Evolutionary conservation across 805 yeast genomes (phyloP).

Genomic region (Hanseniaspora occidentalis): DNA sequence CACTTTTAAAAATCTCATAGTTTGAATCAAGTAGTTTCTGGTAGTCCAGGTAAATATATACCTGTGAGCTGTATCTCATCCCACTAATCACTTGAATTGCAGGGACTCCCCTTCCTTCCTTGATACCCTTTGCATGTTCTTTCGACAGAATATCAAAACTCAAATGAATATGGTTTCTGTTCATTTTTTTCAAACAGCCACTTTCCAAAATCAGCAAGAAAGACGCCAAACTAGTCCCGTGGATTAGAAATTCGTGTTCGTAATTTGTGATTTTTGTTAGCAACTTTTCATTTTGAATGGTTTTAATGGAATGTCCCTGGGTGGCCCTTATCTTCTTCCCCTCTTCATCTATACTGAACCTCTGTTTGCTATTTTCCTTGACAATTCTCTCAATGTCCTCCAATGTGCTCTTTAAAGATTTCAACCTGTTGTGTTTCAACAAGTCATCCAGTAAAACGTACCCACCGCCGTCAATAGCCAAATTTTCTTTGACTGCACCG

Average conservation of each 20-base stretch:
- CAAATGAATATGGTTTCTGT: conserved; percentile 76
- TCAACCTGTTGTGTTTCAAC: conserved; percentile 44
- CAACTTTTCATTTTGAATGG: conserved; percentile 31
- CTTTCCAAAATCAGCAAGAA: conserved; percentile 34
- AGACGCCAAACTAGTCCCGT: conserved; percentile 57
- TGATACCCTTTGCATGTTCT: too few relatives aligned
- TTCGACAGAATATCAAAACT: conserved; percentile 43
- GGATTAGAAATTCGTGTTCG: conserved; percentile 46
- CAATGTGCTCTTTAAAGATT: conserved; percentile 38
- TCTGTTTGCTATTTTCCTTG: conserved; percentile 48
- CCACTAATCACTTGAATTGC: conserved; percentile 51
- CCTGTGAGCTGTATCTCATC: conserved; percentile 53
- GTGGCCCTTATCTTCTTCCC: conserved; percentile 58
- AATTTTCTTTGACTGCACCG: conserved; percentile 58
- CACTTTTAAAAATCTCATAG: conserved; percentile 31
- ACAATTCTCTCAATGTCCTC: conserved; percentile 55
- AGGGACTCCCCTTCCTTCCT: not conserved
- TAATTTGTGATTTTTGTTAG: conserved; percentile 25
- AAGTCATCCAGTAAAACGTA: conserved; percentile 44
- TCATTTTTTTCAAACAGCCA: conserved; percentile 57
- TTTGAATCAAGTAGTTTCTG: conserved; percentile 22
- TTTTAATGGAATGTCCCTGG: conserved; percentile 75
- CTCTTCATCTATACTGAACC: conserved; percentile 41
- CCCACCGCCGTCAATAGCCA: conserved; percentile 56
- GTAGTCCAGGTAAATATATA: conserved; percentile 40